A percentile compares a stretch with the other conserved stretches of the same genome.
Conservation (phyloP, 768 basidiomycete species). For the Tricholomella constricta region DNA sequence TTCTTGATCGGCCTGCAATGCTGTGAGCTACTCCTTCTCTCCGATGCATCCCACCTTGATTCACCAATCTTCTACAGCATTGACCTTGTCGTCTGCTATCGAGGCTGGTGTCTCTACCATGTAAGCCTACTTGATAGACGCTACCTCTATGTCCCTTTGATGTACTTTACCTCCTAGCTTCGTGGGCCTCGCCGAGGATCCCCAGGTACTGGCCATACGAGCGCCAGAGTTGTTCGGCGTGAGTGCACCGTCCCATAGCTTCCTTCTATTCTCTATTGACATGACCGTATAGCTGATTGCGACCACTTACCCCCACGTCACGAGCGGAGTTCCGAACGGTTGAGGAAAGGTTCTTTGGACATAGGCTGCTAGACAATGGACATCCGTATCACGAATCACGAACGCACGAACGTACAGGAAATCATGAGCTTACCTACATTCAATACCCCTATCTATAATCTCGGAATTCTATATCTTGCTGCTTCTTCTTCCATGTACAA, state of each 20-base stretch:
- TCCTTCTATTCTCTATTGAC: not conserved
- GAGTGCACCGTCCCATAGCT: conserved; percentile 21
- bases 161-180: conserved; percentile 46
- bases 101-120: conserved; percentile 90
- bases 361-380: not conserved
- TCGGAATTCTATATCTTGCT: no score
- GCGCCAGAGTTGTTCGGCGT: conserved; percentile 72
- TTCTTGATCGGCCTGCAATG: conserved; percentile 79
- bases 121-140: conserved; percentile 35
- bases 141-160: not conserved
- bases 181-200: conserved; percentile 85
- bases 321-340: conserved; percentile 49
- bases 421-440: no score
- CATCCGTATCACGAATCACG: not conserved
- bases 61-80: conserved; percentile 37
- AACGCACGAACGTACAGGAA: not conserved
- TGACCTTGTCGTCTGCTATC: conserved; percentile 71
- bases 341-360: conserved; percentile 4
- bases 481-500: no score
- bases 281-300: conserved; percentile 55
- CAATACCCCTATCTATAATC: no score
- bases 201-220: conserved; percentile 70
- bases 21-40: conserved; percentile 44
- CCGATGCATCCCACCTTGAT: conserved; percentile 1
- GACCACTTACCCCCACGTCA: conserved; percentile 68